Evolutionary conservation across 768 basidiomycete genomes (phyloP).

Genomic region (Boletus fagicola): DNA sequence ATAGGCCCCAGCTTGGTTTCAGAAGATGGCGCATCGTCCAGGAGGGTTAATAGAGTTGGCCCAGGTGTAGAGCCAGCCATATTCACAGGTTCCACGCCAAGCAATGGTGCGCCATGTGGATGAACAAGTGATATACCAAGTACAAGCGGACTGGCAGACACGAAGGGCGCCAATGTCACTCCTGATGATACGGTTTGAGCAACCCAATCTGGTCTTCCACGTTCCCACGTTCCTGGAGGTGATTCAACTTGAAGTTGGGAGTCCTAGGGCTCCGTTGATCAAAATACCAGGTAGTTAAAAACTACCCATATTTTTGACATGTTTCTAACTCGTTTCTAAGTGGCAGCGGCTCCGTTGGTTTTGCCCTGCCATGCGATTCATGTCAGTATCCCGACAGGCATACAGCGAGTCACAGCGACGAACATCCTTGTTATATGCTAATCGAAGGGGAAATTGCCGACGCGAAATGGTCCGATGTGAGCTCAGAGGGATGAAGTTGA

Average conservation of each 20-base stretch:
- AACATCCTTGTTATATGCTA: slow-evolving; percentile 43
- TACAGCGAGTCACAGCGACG: neutral
- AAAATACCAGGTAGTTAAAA: too few species aligned
- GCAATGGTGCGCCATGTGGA: slow-evolving; percentile 4
- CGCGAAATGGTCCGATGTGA: too few species aligned
- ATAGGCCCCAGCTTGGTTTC: slow-evolving; percentile 78
- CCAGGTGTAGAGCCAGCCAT: neutral
- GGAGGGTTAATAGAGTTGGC: slow-evolving; percentile 39
- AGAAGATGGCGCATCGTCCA: slow-evolving; percentile 61
- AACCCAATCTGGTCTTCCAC: slow-evolving; percentile 83
- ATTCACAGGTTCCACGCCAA: neutral
- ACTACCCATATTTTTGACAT: too few species aligned
- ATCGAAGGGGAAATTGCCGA: too few species aligned
- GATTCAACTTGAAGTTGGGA: too few species aligned
- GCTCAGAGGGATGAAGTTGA: too few species aligned
- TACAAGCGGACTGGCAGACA: slow-evolving; percentile 17
- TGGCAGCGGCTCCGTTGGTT: slow-evolving; percentile 75
- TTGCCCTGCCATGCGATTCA: slow-evolving; percentile 40
- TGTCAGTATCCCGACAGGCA: neutral
- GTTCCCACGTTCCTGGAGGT: slow-evolving; percentile 42
- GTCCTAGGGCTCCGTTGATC: too few species aligned
- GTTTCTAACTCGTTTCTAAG: too few species aligned
- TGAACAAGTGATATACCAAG: slow-evolving; percentile 19
- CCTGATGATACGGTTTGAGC: slow-evolving; percentile 71
- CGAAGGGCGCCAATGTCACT: slow-evolving; percentile 42